Evolutionary conservation across 1,139 yeast species (phyloP), one percentile per base, ranked within the genome.

Genomic region (Sugiyamaella xylanicola): DNA sequence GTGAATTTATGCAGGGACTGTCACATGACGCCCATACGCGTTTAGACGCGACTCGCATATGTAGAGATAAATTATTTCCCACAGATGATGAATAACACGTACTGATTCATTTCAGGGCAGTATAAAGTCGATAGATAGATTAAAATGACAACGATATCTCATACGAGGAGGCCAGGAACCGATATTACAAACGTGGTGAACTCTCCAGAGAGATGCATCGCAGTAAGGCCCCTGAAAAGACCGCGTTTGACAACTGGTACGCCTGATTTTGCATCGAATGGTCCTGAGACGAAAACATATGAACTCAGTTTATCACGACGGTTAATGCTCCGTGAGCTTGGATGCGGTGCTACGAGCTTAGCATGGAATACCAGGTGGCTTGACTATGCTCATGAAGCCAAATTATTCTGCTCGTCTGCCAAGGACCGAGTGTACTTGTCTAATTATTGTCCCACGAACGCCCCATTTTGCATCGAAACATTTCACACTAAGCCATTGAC

Each of bases 381-480:
- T 21, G 56, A 54, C 27, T 54, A 43, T 20, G 15, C 8, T n/a
- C 32, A 44, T 27, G 57, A 54, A 35, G 57, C 52, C 3, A 46
- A 44, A 15, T 5, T 16, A 13, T 54, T 46, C 36, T 54, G 55
- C 22, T 54, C 57, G 1, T 32, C 55, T 2, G 35, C 36, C 8
- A 20, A 20, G 5, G 52, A 51, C 15, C 27, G 55, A 9, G 41
- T 47, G 4, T 8, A 20, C 1, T 37, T 54, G 8, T 40, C 48
- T 7, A 22, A 51, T 17, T 45, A 21, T 35, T 32, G 44, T 17
- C 48, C 37, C 20, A 19, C 52, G 16, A 44, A 20, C n/a, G 45
- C 54, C 9, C 58, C 58, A 20, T 56, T 56, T 40, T 56, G 59
- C 47, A 46, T 56, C 9, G 49, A 40, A 39, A 25, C 59, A 9